A percentile compares a stretch with the other conserved stretches of the same genome.
These are phyloP conservation scores for Calonectria leucothoes DNA, from an alignment of 2,329 filamentous ascomycete species.

Conservation along the genomic window DNA sequence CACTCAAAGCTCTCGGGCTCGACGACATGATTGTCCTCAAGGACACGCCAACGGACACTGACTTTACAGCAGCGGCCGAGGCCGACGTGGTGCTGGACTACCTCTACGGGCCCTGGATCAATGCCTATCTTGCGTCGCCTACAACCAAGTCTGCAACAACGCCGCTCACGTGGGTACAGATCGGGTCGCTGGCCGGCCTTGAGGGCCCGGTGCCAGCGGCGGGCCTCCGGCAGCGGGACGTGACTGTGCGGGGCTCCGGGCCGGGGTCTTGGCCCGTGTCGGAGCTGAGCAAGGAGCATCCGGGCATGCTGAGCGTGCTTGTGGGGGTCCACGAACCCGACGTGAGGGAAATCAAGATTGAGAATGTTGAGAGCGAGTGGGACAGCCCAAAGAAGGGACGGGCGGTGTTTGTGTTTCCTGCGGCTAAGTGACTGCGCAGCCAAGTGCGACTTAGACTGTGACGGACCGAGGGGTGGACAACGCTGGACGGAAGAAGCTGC, in stretches of 20 bases:
- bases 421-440: conserved; percentile 19
- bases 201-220: conserved; percentile 54
- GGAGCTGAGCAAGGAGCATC: conserved; percentile 37
- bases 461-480: not conserved
- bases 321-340: conserved; percentile 34
- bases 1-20: conserved; percentile 56
- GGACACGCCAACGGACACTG: conserved; percentile 52
- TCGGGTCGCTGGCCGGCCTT: conserved; percentile 58
- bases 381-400: conserved; percentile 33
- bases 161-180: conserved; percentile 65
- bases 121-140: conserved; percentile 55
- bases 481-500: no score
- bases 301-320: conserved; percentile 41
- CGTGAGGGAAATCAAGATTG: conserved; percentile 34
- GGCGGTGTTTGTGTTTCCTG: conserved; percentile 44
- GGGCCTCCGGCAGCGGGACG: conserved; percentile 59
- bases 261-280: conserved; percentile 55
- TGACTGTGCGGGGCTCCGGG: conserved; percentile 60
- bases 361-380: conserved; percentile 44
- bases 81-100: conserved; percentile 69
- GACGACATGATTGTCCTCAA: conserved; percentile 59
- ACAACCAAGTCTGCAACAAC: conserved; percentile 45
- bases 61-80: conserved; percentile 58
- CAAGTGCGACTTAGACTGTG: not conserved
- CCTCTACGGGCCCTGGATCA: conserved; percentile 60